Evolutionary conservation across 2,329 filamentous ascomycete species (phyloP), one percentile per base, ranked within the genome.

Genomic region (Pseudogymnoascus sp.): DNA sequence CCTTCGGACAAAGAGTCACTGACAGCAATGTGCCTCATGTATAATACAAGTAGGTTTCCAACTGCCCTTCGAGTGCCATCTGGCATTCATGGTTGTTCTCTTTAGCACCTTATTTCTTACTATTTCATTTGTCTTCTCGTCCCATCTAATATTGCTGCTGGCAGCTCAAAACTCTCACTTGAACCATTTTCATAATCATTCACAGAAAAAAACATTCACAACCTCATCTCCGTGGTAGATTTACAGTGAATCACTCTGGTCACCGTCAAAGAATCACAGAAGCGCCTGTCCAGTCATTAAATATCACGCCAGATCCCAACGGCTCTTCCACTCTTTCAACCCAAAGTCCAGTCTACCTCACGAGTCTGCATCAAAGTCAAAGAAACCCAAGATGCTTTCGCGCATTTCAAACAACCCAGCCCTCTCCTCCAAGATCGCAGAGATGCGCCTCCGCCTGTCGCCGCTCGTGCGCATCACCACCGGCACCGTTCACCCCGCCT

Each of bases 401-500:
- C 49, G 59, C 3, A 60, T 38, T 11, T 42, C 75, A 63, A 74
- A 71, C 65, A 80, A 81, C 74, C 81, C 82, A 0, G 79, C 75
- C 5, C 81, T 91, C 65, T 76, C 78, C 7, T 74, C 78, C 66
- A 90, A 91, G 71, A 80, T 92, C 64, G 70, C 77, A 23, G 82
- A 88, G 67, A 87, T 92, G 81, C 80, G 82, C 18, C 81, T 89
- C 9, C 80, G 79, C 21, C 83, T 92, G 23, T 81, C 83, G 0
- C 88, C 88, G 0, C 84, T 92, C 5, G 84, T 89, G 6, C 83
- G 86, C 74, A 75, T 88, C 67, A 78, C 79, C 21, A 83, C 82
- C 1, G 88, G 88, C 60, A 71, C 76, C n/a, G 76, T 88, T 2
- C 88, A 90, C 70, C 83, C 85, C 0, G 73, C 78, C 63, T 92